phyloP scores from a whole-genome alignment of 164 flowering plant species.

The Tetrastigma voinierianum region DNA sequence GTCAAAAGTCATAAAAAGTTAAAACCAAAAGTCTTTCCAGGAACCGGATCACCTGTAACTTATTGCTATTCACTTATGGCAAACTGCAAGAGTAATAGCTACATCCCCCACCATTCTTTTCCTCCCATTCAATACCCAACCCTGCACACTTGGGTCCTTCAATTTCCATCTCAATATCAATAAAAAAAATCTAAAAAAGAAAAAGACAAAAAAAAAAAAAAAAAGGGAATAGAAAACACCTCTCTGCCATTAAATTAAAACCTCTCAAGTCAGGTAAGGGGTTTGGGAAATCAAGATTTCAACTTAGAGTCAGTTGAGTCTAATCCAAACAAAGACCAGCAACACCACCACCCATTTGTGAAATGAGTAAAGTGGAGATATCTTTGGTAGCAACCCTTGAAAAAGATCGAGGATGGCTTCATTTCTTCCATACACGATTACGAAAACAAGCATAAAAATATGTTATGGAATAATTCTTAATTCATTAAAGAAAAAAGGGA shows the following conservation, averaged over 20 bases:
- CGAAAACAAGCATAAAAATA: not conserved
- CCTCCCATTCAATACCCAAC: no score
- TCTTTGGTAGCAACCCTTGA: slow-evolving; percentile 12
- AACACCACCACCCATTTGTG: slow-evolving; percentile 9
- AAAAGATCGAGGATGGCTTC: slow-evolving; percentile 9
- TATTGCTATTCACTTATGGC: slow-evolving; percentile 3
- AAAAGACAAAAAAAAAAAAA: no score
- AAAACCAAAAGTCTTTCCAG: not conserved
- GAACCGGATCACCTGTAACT: not conserved
- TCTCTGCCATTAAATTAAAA: not conserved
- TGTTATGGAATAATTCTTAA: not conserved
- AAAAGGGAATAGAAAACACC: not conserved
- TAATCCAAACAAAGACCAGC: slow-evolving; percentile 17
- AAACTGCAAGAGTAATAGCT: not conserved
- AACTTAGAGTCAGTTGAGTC: slow-evolving; percentile 14
- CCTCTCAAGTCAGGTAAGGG: no score
- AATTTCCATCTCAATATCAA: slow-evolving; percentile 3
- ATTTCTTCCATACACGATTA: slow-evolving; percentile 14
- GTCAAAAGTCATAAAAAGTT: not conserved
- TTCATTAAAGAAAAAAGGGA: no score
- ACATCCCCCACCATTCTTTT: not conserved
- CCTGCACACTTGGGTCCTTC: not conserved
- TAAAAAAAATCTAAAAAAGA: not conserved
- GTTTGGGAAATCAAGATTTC: slow-evolving; percentile 17
- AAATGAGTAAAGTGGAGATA: slow-evolving; percentile 3